Evolutionary conservation across 805 yeast species (phyloP).

Genomic region (Kuraishia piskuri): DNA sequence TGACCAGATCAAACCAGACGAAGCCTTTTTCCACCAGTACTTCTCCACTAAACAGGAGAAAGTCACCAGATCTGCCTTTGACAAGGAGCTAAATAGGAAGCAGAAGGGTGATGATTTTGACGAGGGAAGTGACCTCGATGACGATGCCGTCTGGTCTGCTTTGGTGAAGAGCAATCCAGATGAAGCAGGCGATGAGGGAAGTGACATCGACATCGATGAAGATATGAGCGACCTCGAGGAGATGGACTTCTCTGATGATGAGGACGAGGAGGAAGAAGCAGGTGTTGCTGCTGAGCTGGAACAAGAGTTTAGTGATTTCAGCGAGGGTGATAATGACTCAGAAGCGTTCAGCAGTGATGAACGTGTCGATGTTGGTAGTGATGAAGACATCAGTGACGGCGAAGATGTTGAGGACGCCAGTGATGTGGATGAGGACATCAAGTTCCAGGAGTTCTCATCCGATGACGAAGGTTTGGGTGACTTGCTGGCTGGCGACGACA

Average conservation of each 20-base stretch:
- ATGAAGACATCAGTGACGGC: slow-evolving; percentile 10
- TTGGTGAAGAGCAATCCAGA: slow-evolving; percentile 50
- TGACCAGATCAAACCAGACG: slow-evolving; percentile 74
- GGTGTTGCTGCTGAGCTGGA: slow-evolving; percentile 13
- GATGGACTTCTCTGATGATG: slow-evolving; percentile 17
- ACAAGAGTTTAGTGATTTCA: slow-evolving; percentile 21
- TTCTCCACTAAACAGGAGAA: slow-evolving; percentile 54
- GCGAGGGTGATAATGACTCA: slow-evolving; percentile 23
- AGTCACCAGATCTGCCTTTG: slow-evolving; percentile 26
- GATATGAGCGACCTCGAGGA: slow-evolving; percentile 29
- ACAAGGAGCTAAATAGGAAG: slow-evolving; percentile 33
- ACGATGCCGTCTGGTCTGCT: slow-evolving; percentile 52
- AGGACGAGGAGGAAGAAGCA: slow-evolving; percentile 9
- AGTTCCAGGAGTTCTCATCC: slow-evolving; percentile 6
- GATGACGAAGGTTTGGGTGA: slow-evolving; percentile 13
- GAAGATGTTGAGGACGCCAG: slow-evolving; percentile 14
- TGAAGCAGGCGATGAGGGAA: slow-evolving; percentile 38
- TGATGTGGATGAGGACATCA: slow-evolving; percentile 7
- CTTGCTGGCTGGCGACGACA: slow-evolving; percentile 7
- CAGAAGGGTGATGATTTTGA: slow-evolving; percentile 33
- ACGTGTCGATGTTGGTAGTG: slow-evolving; percentile 24
- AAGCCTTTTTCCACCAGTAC: slow-evolving; percentile 79
- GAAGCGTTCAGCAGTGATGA: slow-evolving; percentile 24
- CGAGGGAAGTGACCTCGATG: slow-evolving; percentile 38
- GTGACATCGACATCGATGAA: slow-evolving; percentile 27